Base-by-base conservation (phyloP, 192 early-diverging fungal species). In the Coemansia sp. region DNA sequence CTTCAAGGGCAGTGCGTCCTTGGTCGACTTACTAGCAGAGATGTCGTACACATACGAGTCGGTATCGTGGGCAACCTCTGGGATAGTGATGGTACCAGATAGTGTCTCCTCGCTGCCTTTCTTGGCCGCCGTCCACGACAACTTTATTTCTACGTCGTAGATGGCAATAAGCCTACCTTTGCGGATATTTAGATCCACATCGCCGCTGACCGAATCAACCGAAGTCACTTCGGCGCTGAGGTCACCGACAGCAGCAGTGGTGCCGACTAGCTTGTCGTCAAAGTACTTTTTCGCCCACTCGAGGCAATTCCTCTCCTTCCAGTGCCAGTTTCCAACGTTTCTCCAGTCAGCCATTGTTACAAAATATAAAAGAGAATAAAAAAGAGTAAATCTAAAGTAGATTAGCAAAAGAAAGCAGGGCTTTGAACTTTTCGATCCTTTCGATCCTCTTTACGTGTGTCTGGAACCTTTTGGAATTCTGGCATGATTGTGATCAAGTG, bases 101-200 rank as follows among this genome's bases (percentile, higher is more conserved):
- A 82, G 69, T 0, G 67, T 51, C 11, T 67, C 66, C 51, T 73
- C 73, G 11, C 75, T 56, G 16, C 71, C 73, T 74, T 80, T 87
- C 60, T 74, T 84, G 54, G 67, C 59, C 13, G 66, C 70, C 24
- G 51, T 84, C 92, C 95, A 99, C 24, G 83, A 75, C 21, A 93
- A 62, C 37, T 88, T 92, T 72, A 99, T 75, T 27, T 83, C 84
- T 11, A 99, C 82, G 67, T 97, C 97, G 81, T 87, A 97, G 70
- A 99, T 94, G 48, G 94, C 92, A 53, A 99, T 94, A 41, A 99
- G 83, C 75, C 94, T 93, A 36, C 95, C 95, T 78, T 99, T 99
- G 68, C 97, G 88, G 82, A 95, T 93, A 84, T 95, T 97, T 68
- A 99, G 82, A 51, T 97, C 93, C 9, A 88, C 92, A 79, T 99